Conservation (phyloP, 1,284 basidiomycete genomes). For the Irpex rosettiformis region DNA sequence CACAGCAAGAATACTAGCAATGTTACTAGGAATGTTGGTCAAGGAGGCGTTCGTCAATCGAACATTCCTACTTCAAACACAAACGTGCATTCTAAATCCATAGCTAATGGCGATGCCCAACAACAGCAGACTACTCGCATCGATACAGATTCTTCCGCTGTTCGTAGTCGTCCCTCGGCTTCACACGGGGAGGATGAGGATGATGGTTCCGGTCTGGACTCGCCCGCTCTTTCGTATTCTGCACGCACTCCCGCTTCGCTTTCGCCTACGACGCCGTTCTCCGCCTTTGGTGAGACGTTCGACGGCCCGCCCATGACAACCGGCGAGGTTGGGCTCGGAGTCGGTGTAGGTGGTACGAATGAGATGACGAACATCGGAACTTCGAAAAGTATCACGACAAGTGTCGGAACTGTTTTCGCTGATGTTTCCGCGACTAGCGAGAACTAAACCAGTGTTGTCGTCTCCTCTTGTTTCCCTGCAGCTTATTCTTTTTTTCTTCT, state of each 20-base stretch:
- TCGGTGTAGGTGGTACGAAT: background rate
- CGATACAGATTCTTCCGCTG: constrained; percentile 1
- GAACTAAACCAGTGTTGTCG: background rate
- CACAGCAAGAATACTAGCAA: background rate
- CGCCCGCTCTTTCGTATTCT: constrained; percentile 35
- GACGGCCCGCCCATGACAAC: constrained; percentile 17
- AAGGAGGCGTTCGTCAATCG: background rate
- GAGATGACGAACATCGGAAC: background rate
- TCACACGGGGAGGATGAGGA: constrained; percentile 19
- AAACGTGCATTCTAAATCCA: background rate
- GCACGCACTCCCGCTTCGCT: constrained; percentile 32
- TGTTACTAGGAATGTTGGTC: background rate
- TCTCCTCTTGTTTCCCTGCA: background rate
- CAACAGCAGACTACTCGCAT: constrained; percentile 9
- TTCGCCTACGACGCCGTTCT: constrained; percentile 36
- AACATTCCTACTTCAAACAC: background rate
- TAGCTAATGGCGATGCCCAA: background rate
- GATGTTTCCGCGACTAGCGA: background rate
- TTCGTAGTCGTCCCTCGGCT: background rate
- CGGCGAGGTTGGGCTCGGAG: constrained; percentile 1
- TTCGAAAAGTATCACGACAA: background rate
- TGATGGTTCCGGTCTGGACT: constrained; percentile 30
- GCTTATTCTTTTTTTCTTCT: background rate
- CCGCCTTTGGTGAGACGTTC: constrained; percentile 34
- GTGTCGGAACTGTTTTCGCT: background rate